Evolutionary conservation across 2,329 filamentous ascomycete genomes (phyloP), one percentile per base, ranked within the genome.

Genomic region (Aspergillus novoparasiticus): DNA sequence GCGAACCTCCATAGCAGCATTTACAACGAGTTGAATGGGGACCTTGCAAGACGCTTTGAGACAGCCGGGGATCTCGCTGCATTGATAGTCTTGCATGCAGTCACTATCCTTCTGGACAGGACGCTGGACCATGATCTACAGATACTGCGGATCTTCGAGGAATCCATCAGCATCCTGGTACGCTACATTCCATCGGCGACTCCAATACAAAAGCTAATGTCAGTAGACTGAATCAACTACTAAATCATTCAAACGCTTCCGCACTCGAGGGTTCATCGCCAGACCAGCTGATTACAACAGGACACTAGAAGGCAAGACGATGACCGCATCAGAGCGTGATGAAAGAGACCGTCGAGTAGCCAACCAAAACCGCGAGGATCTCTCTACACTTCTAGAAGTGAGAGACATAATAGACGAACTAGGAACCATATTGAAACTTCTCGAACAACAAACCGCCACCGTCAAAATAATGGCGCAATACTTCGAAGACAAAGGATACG

Each of bases 321-420:
- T 76, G 73, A 77, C 71, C 9, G 67, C 65, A 8, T 64, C 73
- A 58, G 69, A 79, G 60, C 68, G 73, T 36, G 68, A 78, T 72
- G 76, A 85, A 79, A 72, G 83, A 79, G 76, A 81, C 71, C 69
- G 77, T 72, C n/a, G 80, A 79, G 69, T 75, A 69, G 85, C 88
- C 65, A 79, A 80, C 1, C 84, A 88, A 62, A 89, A 89, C 66
- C 82, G 87, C 8, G 84, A 87, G 64, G 87, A 88, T 65, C 87
- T 88, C 0, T 88, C 87, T 0, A 85, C 87, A 0, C 75, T 89
- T 0, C 77, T 90, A 0, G 87, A 90, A 68, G 79, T 90, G 0
- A 82, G 87, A 14, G 87, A 90, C 65, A 85, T 90, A 54, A 86
- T 89, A 64, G 87, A 90, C 63, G 87, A 90, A 70, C 79, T 90